Evolutionary conservation across 2,329 filamentous ascomycete species (phyloP), one percentile per base, ranked within the genome.

Genomic region (Oidium heveae): DNA sequence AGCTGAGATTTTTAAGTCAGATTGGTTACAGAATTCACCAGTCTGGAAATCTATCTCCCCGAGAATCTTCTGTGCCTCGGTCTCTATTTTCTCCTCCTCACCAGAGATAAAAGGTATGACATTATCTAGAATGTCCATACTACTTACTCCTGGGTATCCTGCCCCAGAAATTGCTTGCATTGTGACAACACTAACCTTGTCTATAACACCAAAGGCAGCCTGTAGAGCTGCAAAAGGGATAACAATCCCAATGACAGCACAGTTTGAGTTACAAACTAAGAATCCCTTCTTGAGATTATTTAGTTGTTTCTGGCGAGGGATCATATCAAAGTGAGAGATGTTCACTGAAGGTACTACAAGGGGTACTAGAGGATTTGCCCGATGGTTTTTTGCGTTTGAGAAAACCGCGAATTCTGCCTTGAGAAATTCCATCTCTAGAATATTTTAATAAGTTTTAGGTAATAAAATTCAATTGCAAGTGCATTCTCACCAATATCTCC

Each of bases 321-420:
- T 89, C 58, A 95, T 75, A 64, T 83, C 77, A 63, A 95, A 76
- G 69, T 96, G 89, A 46, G 77, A 70, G 13, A 94, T 79, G 72
- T 96, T 96, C 67, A 96, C 88, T 20, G 87, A 94, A 1, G 91
- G 91, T 9, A 96, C 88, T 59, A 96, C 84, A 64, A 96, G 80
- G 12, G 91, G 91, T 1, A 95, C 87, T 52, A 89, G 73, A 20
- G 87, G 86, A 66, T 94, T 82, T 66, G 82, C 82, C 63, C 91
- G 84, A 75, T 94, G 86, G 76, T 95, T 96, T 70, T 95, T 95
- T 53, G 91, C 88, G 68, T 96, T 98, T 63, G 87, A 94, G 73
- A 98, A 96, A 66, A 95, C 84, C 63, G 86, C 80, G 53, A 95
- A 79, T 64, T 94, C 81, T 57, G 86, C 82, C 65, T 82, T 83